Base-by-base conservation (phyloP, 176 grass and related monocot species). In the Cenchrus fungigraminus region DNA sequence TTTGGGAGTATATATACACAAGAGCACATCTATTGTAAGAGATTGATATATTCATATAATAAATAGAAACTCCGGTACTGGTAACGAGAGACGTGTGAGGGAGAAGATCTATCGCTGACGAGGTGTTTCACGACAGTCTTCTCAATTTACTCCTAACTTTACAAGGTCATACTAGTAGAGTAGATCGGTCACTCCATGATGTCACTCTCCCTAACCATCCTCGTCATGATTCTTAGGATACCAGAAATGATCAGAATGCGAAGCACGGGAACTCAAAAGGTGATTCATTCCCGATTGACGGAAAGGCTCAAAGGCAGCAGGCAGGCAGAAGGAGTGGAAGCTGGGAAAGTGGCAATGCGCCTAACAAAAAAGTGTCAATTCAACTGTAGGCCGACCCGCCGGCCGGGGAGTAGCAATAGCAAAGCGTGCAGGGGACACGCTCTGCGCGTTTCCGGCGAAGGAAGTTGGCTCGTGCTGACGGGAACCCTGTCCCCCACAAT, bases 351-450 rank as follows among this genome's bases (percentile, higher is more conserved):
- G 79, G 3, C 3, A 49, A 51, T 52, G 34, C 31, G 84, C 88
- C 88, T 73, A 90, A 78, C 81, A 72, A 82, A 57, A 28, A 12
- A 9, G 16, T 42, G 16, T 37, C 8, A 71, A 59, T 40, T 67
- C 67, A 67, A 73, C 78, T 49, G 79, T 50, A 57, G 72, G 53
- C 32, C 63, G 47, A 63, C 73, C 20, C 37, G 37, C 20, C 37
- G 37, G 37, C 3, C 37, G 37, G 37, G 19, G 79, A 78, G 68
- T 73, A 78, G 68, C 37, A 40, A 40, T 1, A 31, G 12, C 12
- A 86, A 86, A 50, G 78, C 49, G 73, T 90, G 79, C 44, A 20
- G 62, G 84, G 22, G 50, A 86, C 79, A 79, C 8, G 3, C 19
- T 58, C 52, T 51, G 13, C 49, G 29, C 79, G 28, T 83, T 86